Base-by-base conservation (phyloP, 2,329 filamentous ascomycete species). In the Arthrobotrys sinensis region DNA sequence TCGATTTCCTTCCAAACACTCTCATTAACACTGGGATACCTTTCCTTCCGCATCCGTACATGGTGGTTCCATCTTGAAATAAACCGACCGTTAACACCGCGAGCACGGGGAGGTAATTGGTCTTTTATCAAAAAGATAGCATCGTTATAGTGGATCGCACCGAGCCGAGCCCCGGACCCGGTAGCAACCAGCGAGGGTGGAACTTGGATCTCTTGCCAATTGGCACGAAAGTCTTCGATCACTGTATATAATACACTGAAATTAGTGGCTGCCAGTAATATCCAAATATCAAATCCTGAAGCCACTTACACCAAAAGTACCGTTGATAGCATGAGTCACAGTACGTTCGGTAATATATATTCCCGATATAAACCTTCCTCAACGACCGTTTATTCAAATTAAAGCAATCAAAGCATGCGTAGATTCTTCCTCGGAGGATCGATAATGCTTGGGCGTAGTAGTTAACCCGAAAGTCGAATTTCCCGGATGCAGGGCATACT, bases 391-490 rank as follows among this genome's bases (percentile, higher is more conserved):
- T n/a, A 34, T 10, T 43, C 14, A 48, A 7, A 63, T 46, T 45
- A 12, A 57, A 68, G 34, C 64, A 68, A 19, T 68, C 64, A 19
- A 57, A 68, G 21, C 64, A 68, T 14, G 36, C 50, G 0, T 11
- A 12, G 1, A 53, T 11, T 24, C 14, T 45, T 4, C 48, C 50
- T 5, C 36, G 14, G 3, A 68, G 36, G 24, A 68, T 68, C 4
- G 19, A 11, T 32, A 43, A 3, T n/a, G 38, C 64, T 34, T 12
- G 11, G 12, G 8, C n/a, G 14, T 46, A 57, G 50, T 68, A 57
- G 21, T 55, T 34, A 1, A 43, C 24, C 10, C n/a, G 8, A 1
- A 4, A 4, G 24, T 57, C 50, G 14, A 16, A 68, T 12, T 46
- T 52, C 7, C 24, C 64, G 12, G 2, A 24, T 4, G 8, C 36